Percentiles rank a stretch among this genome's conserved stretches.
Conservation (phyloP, 192 early-diverging fungal genomes). For the Anaeromyces robustus region DNA sequence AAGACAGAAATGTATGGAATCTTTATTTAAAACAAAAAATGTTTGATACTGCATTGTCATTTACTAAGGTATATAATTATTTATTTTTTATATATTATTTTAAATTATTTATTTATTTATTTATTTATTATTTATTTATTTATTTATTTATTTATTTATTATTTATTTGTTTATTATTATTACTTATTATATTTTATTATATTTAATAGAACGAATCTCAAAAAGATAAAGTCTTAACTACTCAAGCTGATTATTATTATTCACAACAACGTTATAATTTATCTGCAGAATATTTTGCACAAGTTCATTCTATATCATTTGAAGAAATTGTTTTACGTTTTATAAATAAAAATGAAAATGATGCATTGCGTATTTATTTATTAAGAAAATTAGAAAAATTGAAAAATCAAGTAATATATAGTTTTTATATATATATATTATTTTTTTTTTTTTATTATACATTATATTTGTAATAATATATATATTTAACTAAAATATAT, state of each 20-base stretch:
- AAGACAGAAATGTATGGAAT: conserved; percentile 89
- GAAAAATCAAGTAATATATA: conserved; percentile 28
- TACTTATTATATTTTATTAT: background rate
- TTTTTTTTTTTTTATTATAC: conserved; percentile 1
- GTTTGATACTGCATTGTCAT: conserved; percentile 67
- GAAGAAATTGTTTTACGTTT: conserved; percentile 86
- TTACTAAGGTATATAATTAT: conserved; percentile 44
- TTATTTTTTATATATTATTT: conserved; percentile 20
- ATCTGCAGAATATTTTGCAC: conserved; percentile 78
- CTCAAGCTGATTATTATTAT: conserved; percentile 81
- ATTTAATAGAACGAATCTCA: conserved; percentile 24
- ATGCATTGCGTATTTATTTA: conserved; percentile 66
- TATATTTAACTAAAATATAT: too few species aligned
- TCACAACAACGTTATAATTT: conserved; percentile 47
- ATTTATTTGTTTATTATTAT: background rate
- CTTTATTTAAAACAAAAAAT: conserved; percentile 65
- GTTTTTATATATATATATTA: background rate
- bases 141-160: background rate
- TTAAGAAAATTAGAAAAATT: conserved; percentile 54
- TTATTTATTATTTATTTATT: background rate
- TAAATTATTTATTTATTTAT: background rate
- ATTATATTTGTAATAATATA: background rate
- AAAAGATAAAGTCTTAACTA: conserved; percentile 57
- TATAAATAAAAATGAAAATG: conserved; percentile 50
- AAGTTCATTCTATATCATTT: conserved; percentile 53